phyloP scores from a whole-genome alignment of 2,329 filamentous ascomycete genomes.

The Lithohypha guttulata region DNA sequence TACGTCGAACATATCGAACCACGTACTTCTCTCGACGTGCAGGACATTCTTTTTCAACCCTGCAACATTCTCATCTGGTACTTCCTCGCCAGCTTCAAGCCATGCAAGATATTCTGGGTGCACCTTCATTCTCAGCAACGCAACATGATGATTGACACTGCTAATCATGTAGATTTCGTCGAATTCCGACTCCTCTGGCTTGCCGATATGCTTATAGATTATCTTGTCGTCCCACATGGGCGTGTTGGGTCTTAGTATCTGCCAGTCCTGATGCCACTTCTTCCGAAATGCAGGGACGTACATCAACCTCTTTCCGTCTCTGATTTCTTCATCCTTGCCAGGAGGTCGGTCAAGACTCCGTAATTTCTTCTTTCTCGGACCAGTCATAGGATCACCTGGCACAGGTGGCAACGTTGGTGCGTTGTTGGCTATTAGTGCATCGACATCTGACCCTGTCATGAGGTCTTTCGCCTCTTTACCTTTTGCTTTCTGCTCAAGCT shows the following conservation, averaged over 20 bases:
- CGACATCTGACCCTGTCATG: slow-evolving; percentile 11
- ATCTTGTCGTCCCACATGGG: slow-evolving; percentile 20
- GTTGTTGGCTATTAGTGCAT: slow-evolving; percentile 16
- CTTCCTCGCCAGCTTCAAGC: slow-evolving; percentile 36
- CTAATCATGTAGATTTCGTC: slow-evolving; percentile 50
- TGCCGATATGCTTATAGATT: slow-evolving; percentile 18
- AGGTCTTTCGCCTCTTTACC: slow-evolving; percentile 12
- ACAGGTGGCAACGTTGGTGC: slow-evolving; percentile 2
- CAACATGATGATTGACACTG: slow-evolving; percentile 52
- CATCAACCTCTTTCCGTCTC: slow-evolving; percentile 17
- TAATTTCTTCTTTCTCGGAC: slow-evolving; percentile 24
- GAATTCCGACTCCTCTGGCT: slow-evolving; percentile 10
- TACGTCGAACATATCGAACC: slow-evolving; percentile 48
- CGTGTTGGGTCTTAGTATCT: slow-evolving; percentile 17
- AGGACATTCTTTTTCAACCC: slow-evolving; percentile 27
- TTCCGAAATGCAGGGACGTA: slow-evolving; percentile 18
- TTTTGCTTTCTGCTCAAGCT: slow-evolving; percentile 13
- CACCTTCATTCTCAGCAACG: slow-evolving; percentile 47
- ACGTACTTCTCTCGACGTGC: slow-evolving; percentile 43
- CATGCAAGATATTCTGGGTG: slow-evolving; percentile 47
- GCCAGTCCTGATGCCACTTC: slow-evolving; percentile 22
- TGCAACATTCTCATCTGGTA: background rate
- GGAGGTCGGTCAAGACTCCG: slow-evolving; percentile 8
- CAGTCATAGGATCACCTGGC: slow-evolving; percentile 12
- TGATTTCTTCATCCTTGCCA: slow-evolving; percentile 7